Evolutionary conservation across 352 stramenopile species (phyloP).

Genomic region (Pythium chondricola): DNA sequence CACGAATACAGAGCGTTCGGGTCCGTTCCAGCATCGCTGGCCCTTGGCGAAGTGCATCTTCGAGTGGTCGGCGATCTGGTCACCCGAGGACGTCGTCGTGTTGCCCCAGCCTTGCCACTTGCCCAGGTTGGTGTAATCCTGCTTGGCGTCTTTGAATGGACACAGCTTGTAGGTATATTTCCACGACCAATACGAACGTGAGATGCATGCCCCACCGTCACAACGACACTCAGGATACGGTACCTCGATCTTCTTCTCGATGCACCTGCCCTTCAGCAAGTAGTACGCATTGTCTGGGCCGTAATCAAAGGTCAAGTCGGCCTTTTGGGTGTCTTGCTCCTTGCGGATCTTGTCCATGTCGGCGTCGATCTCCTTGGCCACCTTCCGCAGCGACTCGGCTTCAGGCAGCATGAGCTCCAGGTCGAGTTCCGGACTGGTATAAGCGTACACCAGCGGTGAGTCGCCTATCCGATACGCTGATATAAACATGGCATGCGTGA

Average conservation of each 20-base stretch:
- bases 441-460: too few relatives aligned
- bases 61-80: constrained; percentile 27
- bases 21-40: constrained; percentile 90
- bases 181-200: constrained; percentile 8
- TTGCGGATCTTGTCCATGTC: constrained; percentile 53
- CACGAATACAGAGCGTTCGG: constrained; percentile 70
- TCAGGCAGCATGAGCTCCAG: constrained; percentile 42
- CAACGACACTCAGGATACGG: too few relatives aligned
- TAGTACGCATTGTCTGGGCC: constrained; percentile 69
- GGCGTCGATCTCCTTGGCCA: constrained; percentile 56
- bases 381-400: constrained; percentile 62
- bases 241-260: constrained; percentile 74
- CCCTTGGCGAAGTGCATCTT: constrained; percentile 78
- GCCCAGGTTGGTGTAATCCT: constrained; percentile 75
- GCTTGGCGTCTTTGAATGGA: constrained; percentile 71
- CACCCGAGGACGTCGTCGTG: neutral
- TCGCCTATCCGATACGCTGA: too few relatives aligned
- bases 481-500: too few relatives aligned
- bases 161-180: constrained; percentile 90
- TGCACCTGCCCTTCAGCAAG: constrained; percentile 67
- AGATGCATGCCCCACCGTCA: too few relatives aligned
- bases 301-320: constrained; percentile 48
- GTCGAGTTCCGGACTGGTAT: constrained; percentile 62
- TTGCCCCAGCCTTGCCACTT: constrained; percentile 60
- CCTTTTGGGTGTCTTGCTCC: constrained; percentile 33